phyloP scores from a whole-genome alignment of 305 asterid genomes.

The Fraxinus angustifolia region DNA sequence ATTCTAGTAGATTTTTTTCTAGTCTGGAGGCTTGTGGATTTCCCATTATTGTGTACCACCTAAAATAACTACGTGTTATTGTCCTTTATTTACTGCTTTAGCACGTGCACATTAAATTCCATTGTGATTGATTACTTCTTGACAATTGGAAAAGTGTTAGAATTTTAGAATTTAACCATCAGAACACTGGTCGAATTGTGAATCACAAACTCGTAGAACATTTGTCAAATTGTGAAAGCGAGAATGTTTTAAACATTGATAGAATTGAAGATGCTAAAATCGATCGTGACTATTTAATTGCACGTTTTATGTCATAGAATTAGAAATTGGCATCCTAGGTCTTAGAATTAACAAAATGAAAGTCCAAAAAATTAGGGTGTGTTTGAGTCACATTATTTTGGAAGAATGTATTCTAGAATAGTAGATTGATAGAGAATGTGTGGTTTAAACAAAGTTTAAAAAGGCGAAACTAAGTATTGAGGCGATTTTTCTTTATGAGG shows the following conservation, averaged over 20 bases:
- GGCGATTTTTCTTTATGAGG: too few relatives aligned
- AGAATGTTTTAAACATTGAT: neutral
- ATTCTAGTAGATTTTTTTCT: neutral
- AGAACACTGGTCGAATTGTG: neutral
- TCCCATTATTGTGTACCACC: neutral
- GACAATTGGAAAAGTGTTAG: neutral
- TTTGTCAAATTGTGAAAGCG: neutral
- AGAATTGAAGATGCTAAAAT: neutral
- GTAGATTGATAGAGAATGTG: too few relatives aligned
- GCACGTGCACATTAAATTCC: neutral
- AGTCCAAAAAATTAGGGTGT: neutral
- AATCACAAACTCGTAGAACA: neutral
- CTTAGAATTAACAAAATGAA: neutral
- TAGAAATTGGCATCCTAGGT: neutral
- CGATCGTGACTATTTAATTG: neutral
- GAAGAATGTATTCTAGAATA: too few relatives aligned
- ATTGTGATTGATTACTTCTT: neutral
- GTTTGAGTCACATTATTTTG: too few relatives aligned
- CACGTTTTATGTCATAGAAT: neutral
- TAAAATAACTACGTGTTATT: neutral
- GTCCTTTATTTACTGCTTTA: neutral
- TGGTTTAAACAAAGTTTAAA: too few relatives aligned
- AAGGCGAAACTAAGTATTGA: too few relatives aligned
- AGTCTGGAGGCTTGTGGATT: neutral
- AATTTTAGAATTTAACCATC: neutral